Evolutionary conservation across 1,284 basidiomycete genomes (phyloP).

Genomic region (Ustilago cynodontis): DNA sequence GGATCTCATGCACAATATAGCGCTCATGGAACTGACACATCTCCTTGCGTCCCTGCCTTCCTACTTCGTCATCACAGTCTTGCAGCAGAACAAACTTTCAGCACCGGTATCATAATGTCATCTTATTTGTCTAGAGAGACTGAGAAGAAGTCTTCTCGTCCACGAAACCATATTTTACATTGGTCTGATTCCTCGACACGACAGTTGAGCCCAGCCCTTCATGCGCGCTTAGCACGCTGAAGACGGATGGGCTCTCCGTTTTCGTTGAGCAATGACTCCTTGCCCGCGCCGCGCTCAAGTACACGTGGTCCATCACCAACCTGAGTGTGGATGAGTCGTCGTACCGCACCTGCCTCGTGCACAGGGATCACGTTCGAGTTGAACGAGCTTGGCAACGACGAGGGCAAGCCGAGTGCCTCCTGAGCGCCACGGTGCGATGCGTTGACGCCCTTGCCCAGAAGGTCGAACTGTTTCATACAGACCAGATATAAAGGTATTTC

Average conservation of each 20-base stretch:
- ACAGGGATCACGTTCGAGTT: slow-evolving; percentile 65
- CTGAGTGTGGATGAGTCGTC: slow-evolving; percentile 68
- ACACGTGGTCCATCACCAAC: slow-evolving; percentile 68
- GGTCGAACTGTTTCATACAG: slow-evolving; percentile 48
- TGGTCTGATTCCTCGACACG: background rate
- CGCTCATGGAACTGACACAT: background rate
- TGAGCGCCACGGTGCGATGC: slow-evolving; percentile 62
- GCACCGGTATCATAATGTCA: slow-evolving; percentile 29
- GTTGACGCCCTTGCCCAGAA: slow-evolving; percentile 59
- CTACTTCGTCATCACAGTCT: slow-evolving; percentile 20
- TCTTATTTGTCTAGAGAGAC: background rate
- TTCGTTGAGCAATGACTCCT: slow-evolving; percentile 56
- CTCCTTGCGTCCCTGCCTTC: background rate
- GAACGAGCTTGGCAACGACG: slow-evolving; percentile 57
- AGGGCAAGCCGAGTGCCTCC: slow-evolving; percentile 46
- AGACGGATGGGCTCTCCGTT: slow-evolving; percentile 62
- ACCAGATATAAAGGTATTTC: background rate
- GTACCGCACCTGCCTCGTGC: slow-evolving; percentile 64
- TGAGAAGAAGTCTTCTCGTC: background rate
- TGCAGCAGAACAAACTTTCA: slow-evolving; percentile 49
- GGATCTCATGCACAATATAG: background rate
- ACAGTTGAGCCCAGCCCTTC: background rate
- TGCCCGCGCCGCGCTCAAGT: slow-evolving; percentile 54
- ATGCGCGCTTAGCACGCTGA: slow-evolving; percentile 61
- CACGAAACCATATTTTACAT: background rate